A percentile compares a stretch with the other conserved stretches of the same genome.
phyloP scores from a whole-genome alignment of 495 filamentous ascomycete species.

The Lasiosphaeris hirsuta region DNA sequence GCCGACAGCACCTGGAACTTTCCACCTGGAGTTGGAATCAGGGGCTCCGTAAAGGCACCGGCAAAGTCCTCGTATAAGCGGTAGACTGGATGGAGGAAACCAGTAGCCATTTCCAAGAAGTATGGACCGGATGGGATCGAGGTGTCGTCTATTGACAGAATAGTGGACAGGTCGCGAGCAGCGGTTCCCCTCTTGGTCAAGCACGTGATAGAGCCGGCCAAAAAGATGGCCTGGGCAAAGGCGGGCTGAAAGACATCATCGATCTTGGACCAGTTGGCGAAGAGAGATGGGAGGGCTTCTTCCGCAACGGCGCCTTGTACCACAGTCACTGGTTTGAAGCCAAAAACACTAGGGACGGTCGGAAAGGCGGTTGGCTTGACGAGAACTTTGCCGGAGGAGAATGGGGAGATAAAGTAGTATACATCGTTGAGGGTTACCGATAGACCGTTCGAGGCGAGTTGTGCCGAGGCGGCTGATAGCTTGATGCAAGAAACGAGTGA shows the following conservation, averaged over 20 bases:
- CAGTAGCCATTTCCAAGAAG: constrained; percentile 40
- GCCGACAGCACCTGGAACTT: constrained; percentile 39
- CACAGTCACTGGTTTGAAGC: constrained; percentile 42
- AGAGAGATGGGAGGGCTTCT: constrained; percentile 19
- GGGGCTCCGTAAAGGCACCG: constrained; percentile 35
- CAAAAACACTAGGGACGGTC: constrained; percentile 12
- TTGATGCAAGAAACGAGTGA: constrained; percentile 2
- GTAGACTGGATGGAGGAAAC: constrained; percentile 37
- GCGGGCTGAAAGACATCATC: constrained; percentile 45
- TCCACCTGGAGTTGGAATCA: constrained; percentile 36
- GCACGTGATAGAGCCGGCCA: constrained; percentile 13
- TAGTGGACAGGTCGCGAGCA: constrained; percentile 14
- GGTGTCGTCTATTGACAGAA: constrained; percentile 19
- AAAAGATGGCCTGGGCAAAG: constrained; percentile 33
- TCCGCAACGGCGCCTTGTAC: constrained; percentile 25
- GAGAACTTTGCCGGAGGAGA: constrained; percentile 24
- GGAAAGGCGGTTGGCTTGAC: constrained; percentile 1
- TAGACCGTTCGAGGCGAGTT: constrained; percentile 34
- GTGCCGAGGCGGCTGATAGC: constrained; percentile 9
- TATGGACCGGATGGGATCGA: constrained; percentile 46
- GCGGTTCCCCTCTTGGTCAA: constrained; percentile 4
- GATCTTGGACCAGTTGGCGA: constrained; percentile 26
- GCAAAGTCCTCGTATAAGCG: constrained; percentile 43
- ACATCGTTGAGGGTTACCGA: constrained; percentile 41
- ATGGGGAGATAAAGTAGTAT: constrained; percentile 39